A percentile compares a stretch with the other conserved stretches of the same genome.
These are phyloP conservation scores for Nemania bipapillata DNA, from an alignment of 2,329 filamentous ascomycete species.

Conservation along the genomic window DNA sequence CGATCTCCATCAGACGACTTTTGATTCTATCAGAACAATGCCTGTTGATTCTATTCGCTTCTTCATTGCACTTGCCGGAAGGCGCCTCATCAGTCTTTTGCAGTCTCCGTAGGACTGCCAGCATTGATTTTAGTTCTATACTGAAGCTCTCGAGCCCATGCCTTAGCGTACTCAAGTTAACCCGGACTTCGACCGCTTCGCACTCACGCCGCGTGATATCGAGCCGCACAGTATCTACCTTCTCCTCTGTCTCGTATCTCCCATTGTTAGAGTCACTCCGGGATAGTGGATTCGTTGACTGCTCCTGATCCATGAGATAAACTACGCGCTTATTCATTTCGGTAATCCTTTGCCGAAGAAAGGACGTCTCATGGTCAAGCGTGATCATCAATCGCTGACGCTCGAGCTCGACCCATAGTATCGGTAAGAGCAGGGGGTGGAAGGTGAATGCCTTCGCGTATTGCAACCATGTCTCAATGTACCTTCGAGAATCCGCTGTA, in stretches of 20 bases:
- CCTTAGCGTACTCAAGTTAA: constrained; percentile 35
- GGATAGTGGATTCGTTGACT: background rate
- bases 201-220: constrained; percentile 35
- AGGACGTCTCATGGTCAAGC: constrained; percentile 13
- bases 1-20: constrained; percentile 35
- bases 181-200: constrained; percentile 36
- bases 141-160: constrained; percentile 38
- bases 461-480: constrained; percentile 1
- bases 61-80: background rate
- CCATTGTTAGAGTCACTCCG: background rate
- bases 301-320: background rate
- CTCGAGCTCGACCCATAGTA: constrained; percentile 41
- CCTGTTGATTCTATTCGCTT: background rate
- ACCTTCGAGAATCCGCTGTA: constrained; percentile 3
- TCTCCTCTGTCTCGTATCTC: background rate
- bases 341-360: constrained; percentile 33
- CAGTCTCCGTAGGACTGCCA: constrained; percentile 6
- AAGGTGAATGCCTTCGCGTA: constrained; percentile 22
- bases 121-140: constrained; percentile 29
- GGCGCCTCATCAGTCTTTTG: background rate
- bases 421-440: constrained; percentile 40
- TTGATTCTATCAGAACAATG: constrained; percentile 28
- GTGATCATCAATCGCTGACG: constrained; percentile 33
- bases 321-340: constrained; percentile 34
- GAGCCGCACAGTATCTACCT: no score